A percentile compares a stretch with the other conserved stretches of the same genome.
Conservation (phyloP, 2,329 filamentous ascomycete species). For the Aspergillus alliaceus region DNA sequence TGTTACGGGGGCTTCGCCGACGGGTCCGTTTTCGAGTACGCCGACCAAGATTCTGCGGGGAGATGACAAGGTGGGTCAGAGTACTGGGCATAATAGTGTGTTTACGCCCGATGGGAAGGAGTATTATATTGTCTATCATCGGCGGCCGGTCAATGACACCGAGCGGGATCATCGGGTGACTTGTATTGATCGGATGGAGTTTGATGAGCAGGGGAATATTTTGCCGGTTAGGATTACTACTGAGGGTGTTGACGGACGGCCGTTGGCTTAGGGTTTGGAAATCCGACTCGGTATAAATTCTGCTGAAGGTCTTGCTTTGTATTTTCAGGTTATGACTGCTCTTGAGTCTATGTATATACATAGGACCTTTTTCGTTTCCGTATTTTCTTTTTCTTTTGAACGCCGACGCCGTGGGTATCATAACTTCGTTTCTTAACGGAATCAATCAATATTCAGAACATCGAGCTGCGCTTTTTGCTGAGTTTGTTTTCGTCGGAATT, state of each 20-base stretch:
- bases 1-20: conserved; percentile 41
- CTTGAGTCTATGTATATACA: not conserved
- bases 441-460: conserved; percentile 35
- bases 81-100: conserved; percentile 46
- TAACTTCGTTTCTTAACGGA: conserved; percentile 14
- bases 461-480: conserved; percentile 48
- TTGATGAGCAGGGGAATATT: conserved; percentile 47
- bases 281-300: not conserved
- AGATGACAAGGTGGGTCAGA: conserved; percentile 25
- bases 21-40: conserved; percentile 43
- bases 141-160: conserved; percentile 46
- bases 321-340: not conserved
- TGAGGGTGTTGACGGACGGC: conserved; percentile 25
- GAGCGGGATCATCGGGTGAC: conserved; percentile 49
- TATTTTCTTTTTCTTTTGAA: not conserved
- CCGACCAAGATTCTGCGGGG: conserved; percentile 39
- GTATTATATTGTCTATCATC: conserved; percentile 51
- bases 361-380: not conserved
- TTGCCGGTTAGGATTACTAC: conserved; percentile 42
- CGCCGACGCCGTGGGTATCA: conserved; percentile 13
- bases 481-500: conserved; percentile 38
- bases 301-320: not conserved
- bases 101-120: conserved; percentile 41
- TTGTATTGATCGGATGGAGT: conserved; percentile 52
- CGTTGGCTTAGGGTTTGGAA: conserved; percentile 2